These are phyloP conservation scores for Aspergillus niger DNA, from an alignment of 2,329 filamentous ascomycete genomes.

Conservation along the genomic window DNA sequence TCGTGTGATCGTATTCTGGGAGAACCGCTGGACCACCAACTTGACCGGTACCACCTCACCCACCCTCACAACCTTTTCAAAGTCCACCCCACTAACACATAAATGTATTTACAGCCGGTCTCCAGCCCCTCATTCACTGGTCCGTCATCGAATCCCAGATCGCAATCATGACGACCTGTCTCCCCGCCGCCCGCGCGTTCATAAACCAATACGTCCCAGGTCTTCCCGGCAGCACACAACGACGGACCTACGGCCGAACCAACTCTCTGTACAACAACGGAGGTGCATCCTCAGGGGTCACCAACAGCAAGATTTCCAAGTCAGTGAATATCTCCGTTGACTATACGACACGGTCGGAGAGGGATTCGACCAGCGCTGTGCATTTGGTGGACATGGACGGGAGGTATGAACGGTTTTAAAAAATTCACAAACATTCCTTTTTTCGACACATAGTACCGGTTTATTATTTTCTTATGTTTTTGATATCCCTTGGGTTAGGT, in stretches of 20 bases:
- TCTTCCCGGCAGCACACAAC: constrained; percentile 15
- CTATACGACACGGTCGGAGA: constrained; percentile 18
- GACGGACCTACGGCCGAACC: constrained; percentile 15
- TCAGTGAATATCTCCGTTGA: constrained; percentile 29
- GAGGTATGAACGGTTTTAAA: background rate
- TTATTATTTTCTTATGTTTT: background rate
- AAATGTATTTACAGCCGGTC: constrained; percentile 8
- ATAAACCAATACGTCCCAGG: constrained; percentile 23
- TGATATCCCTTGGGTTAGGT: background rate
- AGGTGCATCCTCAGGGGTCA: background rate
- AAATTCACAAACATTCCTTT: no score
- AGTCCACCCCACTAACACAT: background rate
- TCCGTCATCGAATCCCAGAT: constrained; percentile 32
- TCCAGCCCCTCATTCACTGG: constrained; percentile 32
- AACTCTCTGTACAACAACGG: constrained; percentile 5
- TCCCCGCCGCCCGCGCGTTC: constrained; percentile 29
- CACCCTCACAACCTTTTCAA: background rate
- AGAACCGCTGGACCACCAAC: constrained; percentile 26
- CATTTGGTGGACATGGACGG: constrained; percentile 17
- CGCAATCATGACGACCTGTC: constrained; percentile 29
- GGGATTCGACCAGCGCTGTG: constrained; percentile 18
- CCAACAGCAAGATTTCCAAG: constrained; percentile 26
- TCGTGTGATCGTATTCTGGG: constrained; percentile 30
- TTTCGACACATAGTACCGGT: no score
- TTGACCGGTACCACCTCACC: constrained; percentile 12